phyloP scores from a whole-genome alignment of 306 rosid genomes.

The Sesbania bispinosa region DNA sequence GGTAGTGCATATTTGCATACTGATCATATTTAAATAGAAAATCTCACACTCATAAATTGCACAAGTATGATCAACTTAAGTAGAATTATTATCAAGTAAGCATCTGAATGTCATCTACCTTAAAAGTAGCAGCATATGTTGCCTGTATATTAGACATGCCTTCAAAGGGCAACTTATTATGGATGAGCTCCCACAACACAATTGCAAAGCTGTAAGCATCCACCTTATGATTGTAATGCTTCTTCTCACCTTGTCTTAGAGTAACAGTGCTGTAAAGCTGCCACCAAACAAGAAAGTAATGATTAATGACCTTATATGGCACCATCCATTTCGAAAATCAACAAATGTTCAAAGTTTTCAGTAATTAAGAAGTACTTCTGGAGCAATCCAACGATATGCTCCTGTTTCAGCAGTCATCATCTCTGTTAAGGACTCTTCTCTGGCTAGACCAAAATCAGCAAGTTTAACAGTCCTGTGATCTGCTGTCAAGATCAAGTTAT shows the following conservation, averaged over 20 bases:
- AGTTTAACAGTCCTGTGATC: slow-evolving; percentile 76
- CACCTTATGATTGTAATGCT: no score
- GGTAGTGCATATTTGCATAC: not conserved
- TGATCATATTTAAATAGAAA: no score
- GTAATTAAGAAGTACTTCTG: no score
- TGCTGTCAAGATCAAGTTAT: slow-evolving; percentile 72
- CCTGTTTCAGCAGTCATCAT: slow-evolving; percentile 98
- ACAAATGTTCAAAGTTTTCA: not conserved
- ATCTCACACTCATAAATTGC: no score
- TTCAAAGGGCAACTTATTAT: slow-evolving; percentile 78
- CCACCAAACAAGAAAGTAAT: slow-evolving; percentile 25
- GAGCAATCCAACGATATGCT: no score
- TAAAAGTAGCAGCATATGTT: slow-evolving; percentile 86
- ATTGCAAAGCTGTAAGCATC: no score
- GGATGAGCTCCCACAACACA: slow-evolving; percentile 89
- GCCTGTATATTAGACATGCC: slow-evolving; percentile 95
- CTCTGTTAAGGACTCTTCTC: slow-evolving; percentile 84
- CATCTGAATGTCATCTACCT: slow-evolving; percentile 41
- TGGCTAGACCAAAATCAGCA: slow-evolving; percentile 83
- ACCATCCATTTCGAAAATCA: not conserved
- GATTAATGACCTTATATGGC: slow-evolving; percentile 4
- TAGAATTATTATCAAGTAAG: not conserved
- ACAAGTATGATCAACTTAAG: not conserved
- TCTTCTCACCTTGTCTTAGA: slow-evolving; percentile 81
- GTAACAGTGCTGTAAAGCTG: slow-evolving; percentile 91